These are phyloP conservation scores for Xylaria sp. DNA, from an alignment of 2,329 filamentous ascomycete genomes.

Conservation along the genomic window DNA sequence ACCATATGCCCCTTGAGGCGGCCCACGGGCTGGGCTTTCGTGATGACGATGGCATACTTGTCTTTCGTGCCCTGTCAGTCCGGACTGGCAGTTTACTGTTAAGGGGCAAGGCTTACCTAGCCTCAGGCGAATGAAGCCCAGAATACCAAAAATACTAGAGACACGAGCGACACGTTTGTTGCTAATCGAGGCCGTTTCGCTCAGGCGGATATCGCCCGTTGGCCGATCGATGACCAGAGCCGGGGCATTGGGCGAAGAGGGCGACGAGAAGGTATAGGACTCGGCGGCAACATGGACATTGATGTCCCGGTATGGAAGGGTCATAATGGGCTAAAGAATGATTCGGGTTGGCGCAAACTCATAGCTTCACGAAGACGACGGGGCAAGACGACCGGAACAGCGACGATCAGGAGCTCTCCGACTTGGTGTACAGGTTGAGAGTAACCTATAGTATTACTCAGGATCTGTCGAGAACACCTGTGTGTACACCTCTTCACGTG, in stretches of 20 bases:
- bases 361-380: conserved; percentile 7
- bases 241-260: conserved; percentile 83
- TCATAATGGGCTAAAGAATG: conserved; percentile 28
- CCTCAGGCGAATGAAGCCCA: conserved; percentile 89
- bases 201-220: conserved; percentile 81
- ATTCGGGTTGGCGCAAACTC: conserved; percentile 8
- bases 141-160: conserved; percentile 88
- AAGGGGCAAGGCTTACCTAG: conserved; percentile 57
- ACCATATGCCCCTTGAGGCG: conserved; percentile 93
- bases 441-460: not conserved
- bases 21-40: conserved; percentile 85
- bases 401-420: not conserved
- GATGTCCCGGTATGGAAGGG: conserved; percentile 83
- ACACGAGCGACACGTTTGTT: conserved; percentile 68
- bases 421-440: not conserved
- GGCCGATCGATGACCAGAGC: conserved; percentile 87
- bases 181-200: conserved; percentile 69
- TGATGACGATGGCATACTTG: conserved; percentile 96
- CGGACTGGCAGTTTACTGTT: not conserved
- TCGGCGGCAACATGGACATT: conserved; percentile 90
- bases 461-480: not conserved
- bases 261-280: conserved; percentile 94
- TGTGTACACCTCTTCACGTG: too few relatives aligned
- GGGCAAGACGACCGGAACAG: not conserved
- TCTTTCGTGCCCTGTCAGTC: conserved; percentile 42